Percentiles rank a stretch among this genome's conserved stretches.
phyloP scores from a whole-genome alignment of 805 yeast genomes.

The Myxozyma mucilagina region DNA sequence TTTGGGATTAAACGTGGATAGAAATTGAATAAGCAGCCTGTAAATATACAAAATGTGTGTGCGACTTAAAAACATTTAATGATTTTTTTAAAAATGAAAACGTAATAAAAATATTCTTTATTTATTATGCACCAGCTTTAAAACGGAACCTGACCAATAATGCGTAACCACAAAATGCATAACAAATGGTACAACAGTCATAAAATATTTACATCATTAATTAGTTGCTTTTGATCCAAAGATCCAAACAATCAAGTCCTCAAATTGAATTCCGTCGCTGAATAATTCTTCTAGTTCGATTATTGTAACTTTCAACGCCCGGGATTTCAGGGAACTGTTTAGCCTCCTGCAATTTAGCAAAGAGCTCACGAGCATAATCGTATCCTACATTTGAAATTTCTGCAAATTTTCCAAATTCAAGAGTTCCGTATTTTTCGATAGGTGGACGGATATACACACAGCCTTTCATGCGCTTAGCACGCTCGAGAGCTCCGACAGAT shows the following conservation, averaged over 20 bases:
- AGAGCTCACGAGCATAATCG: conserved; percentile 61
- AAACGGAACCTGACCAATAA: too few relatives aligned
- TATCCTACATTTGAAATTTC: conserved; percentile 69
- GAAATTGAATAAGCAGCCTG: neutral
- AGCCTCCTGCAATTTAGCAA: conserved; percentile 53
- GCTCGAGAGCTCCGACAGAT: conserved; percentile 87
- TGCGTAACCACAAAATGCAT: too few relatives aligned
- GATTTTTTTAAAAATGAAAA: neutral
- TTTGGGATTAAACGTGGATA: neutral
- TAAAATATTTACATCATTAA: neutral
- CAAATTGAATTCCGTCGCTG: conserved; percentile 31
- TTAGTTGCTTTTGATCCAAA: neutral
- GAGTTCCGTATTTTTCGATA: conserved; percentile 83
- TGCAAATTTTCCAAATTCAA: conserved; percentile 89
- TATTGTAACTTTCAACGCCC: conserved; percentile 42
- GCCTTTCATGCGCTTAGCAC: conserved; percentile 80
- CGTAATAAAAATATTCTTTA: neutral
- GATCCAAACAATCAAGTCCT: neutral
- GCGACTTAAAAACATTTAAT: neutral
- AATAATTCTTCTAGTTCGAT: conserved; percentile 3
- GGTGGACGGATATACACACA: conserved; percentile 91
- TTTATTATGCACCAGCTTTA: too few relatives aligned
- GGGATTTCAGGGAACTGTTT: conserved; percentile 65
- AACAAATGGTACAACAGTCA: neutral
- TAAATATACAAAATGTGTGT: neutral